These are phyloP conservation scores for Salix caprea DNA, from an alignment of 345 rosid genomes.

Conservation along the genomic window DNA sequence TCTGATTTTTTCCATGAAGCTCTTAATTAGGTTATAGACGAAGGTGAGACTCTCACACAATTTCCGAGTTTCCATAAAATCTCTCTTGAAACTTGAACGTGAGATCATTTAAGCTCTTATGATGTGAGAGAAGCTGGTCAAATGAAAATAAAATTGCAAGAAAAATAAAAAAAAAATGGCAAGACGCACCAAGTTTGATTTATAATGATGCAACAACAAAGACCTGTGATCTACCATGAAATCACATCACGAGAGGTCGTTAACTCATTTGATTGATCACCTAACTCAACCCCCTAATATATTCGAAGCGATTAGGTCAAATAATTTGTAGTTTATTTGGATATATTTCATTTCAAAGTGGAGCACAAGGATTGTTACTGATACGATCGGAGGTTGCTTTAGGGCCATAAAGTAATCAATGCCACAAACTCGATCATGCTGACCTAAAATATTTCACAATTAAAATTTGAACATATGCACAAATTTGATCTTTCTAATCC, in stretches of 20 bases:
- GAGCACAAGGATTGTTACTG: not conserved
- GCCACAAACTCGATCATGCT: not conserved
- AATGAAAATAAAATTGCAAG: not conserved
- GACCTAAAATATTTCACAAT: not conserved
- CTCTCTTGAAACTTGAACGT: not conserved
- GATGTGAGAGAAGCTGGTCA: not conserved
- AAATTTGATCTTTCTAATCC: not conserved
- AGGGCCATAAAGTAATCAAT: not conserved
- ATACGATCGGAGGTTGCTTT: not conserved
- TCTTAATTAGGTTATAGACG: not conserved
- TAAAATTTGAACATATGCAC: not conserved
- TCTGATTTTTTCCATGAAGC: not conserved
- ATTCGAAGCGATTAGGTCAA: not conserved
- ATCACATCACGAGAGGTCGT: not conserved
- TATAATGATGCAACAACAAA: not conserved
- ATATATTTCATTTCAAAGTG: not conserved
- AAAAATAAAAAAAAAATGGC: too few relatives aligned
- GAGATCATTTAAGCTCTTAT: not conserved
- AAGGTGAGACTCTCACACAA: not conserved
- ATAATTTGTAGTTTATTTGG: not conserved
- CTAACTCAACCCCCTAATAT: not conserved
- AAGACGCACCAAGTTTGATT: not conserved
- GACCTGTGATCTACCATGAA: not conserved
- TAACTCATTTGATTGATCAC: constrained; percentile 7
- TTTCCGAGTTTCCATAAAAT: not conserved